These are phyloP conservation scores for Flueggea neowawraea DNA, from an alignment of 441 rosid species.

Conservation along the genomic window DNA sequence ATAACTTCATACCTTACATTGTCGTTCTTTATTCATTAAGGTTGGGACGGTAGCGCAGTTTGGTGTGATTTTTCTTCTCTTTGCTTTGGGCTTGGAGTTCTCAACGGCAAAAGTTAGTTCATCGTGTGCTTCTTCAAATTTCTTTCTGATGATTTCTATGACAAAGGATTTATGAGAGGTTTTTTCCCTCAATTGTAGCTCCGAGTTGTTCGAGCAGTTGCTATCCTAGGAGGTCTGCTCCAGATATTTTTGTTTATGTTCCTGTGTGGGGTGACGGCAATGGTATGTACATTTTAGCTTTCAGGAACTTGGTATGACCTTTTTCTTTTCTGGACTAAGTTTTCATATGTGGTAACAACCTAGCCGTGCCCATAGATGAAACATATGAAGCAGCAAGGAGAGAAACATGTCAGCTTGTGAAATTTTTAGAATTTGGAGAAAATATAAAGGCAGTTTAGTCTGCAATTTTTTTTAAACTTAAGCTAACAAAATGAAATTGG, in stretches of 20 bases:
- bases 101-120: conserved; percentile 73
- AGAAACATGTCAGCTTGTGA: too few relatives aligned
- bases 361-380: neutral
- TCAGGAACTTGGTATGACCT: neutral
- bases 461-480: too few relatives aligned
- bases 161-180: conserved; percentile 12
- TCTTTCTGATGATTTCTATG: neutral
- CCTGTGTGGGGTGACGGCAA: conserved; percentile 79
- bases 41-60: conserved; percentile 99
- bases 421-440: too few relatives aligned
- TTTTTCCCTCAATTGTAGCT: conserved; percentile 54
- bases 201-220: conserved; percentile 95
- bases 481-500: too few relatives aligned
- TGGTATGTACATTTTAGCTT: conserved; percentile 42
- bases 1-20: neutral
- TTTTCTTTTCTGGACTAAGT: neutral
- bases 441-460: too few relatives aligned
- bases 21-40: conserved; percentile 29
- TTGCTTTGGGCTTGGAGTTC: conserved; percentile 94
- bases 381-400: too few relatives aligned
- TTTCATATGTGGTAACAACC: neutral
- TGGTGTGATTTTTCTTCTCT: conserved; percentile 97
- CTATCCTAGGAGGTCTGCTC: conserved; percentile 92
- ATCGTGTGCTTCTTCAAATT: conserved; percentile 4
- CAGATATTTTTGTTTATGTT: conserved; percentile 94